Evolutionary conservation across 352 stramenopile species (phyloP), one percentile per base, ranked within the genome.

Genomic region (Pythium dissimile): DNA sequence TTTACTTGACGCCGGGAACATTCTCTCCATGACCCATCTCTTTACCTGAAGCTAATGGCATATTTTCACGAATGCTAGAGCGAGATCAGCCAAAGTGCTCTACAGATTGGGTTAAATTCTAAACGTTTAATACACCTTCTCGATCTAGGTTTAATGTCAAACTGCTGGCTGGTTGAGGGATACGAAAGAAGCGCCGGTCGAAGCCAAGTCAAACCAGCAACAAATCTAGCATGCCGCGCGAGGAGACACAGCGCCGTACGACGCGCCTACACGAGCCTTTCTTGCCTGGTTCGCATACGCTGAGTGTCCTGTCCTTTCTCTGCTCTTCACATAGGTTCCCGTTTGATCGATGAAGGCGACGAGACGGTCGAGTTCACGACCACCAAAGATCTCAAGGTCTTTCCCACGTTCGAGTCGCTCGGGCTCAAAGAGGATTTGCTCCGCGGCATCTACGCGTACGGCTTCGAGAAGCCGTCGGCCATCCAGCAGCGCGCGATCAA

Each of bases 401-500:
- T 74, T 54, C 64, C 81, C n/a, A 94, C 73, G 11, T 98, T 98
- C 64, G 89, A 98, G 42, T 75, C 70, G 24, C 95, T 98, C 85
- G 84, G 79, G 13, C 73, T 97, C 41, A 97, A 97, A 51, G 88
- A 97, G 57, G 87, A 98, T 48, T 69, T 98, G 23, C 71, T 98
- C 11, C 76, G 88, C 31, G 91, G 92, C 32, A 92, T 98, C 34
- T 94, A 93, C 70, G 81, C 77, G 2, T 95, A 94, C 44, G 86
- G 86, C 26, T 99, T 99, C 68, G 96, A 99, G 73, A 97, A 97
- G 66, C 97, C 97, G 7, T 98, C 92, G 30, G 96, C 96, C 15
- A 99, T 99, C 75, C 97, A 99, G 80, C 96, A 99, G 69, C 83
- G 96, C 20, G 96, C 96, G 13, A 99, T 99, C 66, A 89, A 95